These are phyloP conservation scores for Vigna unguiculata DNA, from an alignment of 306 rosid genomes.

Conservation along the genomic window DNA sequence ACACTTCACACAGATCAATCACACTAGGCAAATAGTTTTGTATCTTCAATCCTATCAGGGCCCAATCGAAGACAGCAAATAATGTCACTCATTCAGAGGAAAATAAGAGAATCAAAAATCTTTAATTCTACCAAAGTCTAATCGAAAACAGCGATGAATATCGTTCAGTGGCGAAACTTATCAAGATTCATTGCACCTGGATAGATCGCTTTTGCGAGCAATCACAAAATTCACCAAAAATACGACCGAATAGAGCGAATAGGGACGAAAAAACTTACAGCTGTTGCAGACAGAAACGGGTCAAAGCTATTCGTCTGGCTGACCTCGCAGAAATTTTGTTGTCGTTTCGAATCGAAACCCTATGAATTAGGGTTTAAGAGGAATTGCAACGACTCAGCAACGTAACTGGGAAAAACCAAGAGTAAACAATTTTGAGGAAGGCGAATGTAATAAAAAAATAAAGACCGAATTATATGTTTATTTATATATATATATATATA, in stretches of 20 bases:
- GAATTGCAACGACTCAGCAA: background rate
- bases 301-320: background rate
- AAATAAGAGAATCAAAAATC: no score
- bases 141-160: no score
- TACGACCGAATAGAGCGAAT: background rate
- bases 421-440: background rate
- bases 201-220: background rate
- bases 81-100: background rate
- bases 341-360: background rate
- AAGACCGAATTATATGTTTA: no score
- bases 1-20: background rate
- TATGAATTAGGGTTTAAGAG: conserved; percentile 57
- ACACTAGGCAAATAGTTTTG: background rate
- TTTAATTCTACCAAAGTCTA: no score
- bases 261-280: conserved; percentile 9
- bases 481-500: no score
- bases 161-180: no score
- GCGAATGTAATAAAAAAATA: background rate
- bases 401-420: background rate
- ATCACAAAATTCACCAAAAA: background rate
- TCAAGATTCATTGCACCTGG: background rate
- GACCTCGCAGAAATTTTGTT: background rate
- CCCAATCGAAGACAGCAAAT: background rate
- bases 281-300: background rate
- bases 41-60: background rate